Evolutionary conservation across 208 protist genomes (phyloP).

Genomic region (Leishmania aethiopica): DNA sequence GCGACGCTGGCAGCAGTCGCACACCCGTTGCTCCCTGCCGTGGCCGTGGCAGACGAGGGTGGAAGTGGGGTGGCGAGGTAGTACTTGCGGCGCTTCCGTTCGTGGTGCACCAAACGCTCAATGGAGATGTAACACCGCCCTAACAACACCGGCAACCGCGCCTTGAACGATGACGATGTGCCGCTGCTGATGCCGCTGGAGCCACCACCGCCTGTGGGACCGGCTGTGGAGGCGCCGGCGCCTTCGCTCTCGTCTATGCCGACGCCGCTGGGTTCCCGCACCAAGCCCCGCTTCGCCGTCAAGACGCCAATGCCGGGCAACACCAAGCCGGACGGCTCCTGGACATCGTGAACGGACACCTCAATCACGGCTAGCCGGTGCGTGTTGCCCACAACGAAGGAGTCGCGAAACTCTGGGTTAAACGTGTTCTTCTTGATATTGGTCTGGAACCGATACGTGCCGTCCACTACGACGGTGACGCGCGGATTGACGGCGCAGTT

Average conservation of each 20-base stretch:
- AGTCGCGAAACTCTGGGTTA: slow-evolving; percentile 54
- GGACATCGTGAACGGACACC: slow-evolving; percentile 58
- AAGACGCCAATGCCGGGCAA: slow-evolving; percentile 30
- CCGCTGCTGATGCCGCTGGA: not conserved
- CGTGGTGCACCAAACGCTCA: slow-evolving; percentile 56
- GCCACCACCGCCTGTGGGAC: not conserved
- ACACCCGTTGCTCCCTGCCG: not conserved
- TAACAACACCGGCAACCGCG: slow-evolving; percentile 33
- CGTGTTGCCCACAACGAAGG: slow-evolving; percentile 79
- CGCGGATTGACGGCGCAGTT: slow-evolving; percentile 43
- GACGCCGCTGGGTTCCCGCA: slow-evolving; percentile 16
- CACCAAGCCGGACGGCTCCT: slow-evolving; percentile 36
- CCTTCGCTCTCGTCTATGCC: slow-evolving; percentile 13
- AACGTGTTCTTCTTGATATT: slow-evolving; percentile 43
- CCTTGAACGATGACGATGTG: not conserved
- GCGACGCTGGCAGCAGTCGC: not conserved
- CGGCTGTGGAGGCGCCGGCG: not conserved
- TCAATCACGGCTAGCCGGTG: slow-evolving; percentile 79
- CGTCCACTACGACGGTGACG: slow-evolving; percentile 66
- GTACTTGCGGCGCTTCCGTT: slow-evolving; percentile 46
- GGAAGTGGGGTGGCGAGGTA: slow-evolving; percentile 37
- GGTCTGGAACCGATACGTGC: slow-evolving; percentile 75
- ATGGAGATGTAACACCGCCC: slow-evolving; percentile 74
- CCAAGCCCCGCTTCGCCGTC: slow-evolving; percentile 22
- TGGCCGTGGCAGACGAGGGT: not conserved